These are phyloP conservation scores for Puccinia polysora DNA, from an alignment of 1,284 basidiomycete genomes.

Conservation along the genomic window DNA sequence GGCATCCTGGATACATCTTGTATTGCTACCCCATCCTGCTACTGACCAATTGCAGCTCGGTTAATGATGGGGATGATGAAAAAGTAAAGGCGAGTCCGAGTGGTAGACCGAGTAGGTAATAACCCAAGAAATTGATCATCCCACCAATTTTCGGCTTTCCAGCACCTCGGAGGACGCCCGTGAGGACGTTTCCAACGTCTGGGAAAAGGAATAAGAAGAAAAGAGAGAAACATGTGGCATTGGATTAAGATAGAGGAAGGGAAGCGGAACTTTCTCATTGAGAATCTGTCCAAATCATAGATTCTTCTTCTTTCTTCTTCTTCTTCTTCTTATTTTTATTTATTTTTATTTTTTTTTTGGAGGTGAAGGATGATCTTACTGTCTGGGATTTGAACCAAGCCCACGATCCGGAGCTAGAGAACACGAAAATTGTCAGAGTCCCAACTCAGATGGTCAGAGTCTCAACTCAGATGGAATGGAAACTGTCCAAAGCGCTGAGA, in stretches of 20 bases:
- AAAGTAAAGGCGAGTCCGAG: conserved; percentile 22
- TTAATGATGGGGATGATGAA: no score
- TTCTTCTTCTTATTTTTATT: no score
- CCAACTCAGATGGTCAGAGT: not conserved
- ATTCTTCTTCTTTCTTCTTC: no score
- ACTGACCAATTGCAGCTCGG: not conserved
- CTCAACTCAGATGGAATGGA: not conserved
- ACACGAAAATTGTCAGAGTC: not conserved
- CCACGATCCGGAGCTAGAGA: conserved; percentile 14
- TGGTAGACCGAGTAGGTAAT: conserved; percentile 28
- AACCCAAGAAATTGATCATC: conserved; percentile 17
- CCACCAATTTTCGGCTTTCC: conserved; percentile 27
- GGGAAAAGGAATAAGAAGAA: not conserved
- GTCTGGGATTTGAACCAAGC: conserved; percentile 26
- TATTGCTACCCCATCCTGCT: no score
- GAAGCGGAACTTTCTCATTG: no score
- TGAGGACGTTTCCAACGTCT: conserved; percentile 1
- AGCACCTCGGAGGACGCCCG: conserved; percentile 18
- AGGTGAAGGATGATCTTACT: conserved; percentile 1
- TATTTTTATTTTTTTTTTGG: no score
- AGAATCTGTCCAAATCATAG: not conserved
- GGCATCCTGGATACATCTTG: no score
- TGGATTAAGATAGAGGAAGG: not conserved
- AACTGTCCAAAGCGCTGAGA: not conserved
- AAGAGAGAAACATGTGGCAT: not conserved